phyloP scores from a whole-genome alignment of 345 rosid species.

The Sonneratia alba region DNA sequence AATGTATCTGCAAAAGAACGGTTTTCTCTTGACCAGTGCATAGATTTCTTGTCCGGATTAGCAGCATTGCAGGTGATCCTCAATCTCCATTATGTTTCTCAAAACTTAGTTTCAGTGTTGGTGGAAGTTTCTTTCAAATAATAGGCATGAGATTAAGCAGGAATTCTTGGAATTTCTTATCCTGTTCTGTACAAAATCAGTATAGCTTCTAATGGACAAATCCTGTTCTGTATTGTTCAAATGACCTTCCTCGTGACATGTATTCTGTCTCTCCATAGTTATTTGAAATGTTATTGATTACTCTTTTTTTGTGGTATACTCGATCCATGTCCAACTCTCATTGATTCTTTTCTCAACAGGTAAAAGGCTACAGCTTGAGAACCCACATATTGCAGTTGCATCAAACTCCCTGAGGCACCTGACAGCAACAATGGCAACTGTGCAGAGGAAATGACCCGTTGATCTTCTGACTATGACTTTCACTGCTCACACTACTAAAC shows the following conservation, averaged over 20 bases:
- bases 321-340: background rate
- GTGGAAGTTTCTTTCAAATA: background rate
- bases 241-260: too few species aligned
- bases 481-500: background rate
- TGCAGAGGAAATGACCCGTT: constrained; percentile 46
- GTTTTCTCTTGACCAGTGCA: constrained; percentile 57
- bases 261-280: background rate
- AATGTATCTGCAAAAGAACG: constrained; percentile 58
- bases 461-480: constrained; percentile 50
- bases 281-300: background rate
- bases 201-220: too few species aligned
- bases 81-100: background rate
- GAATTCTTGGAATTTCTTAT: too few species aligned
- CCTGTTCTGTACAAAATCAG: too few species aligned
- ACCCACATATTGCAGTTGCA: constrained; percentile 72
- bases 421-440: constrained; percentile 4
- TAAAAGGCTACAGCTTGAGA: constrained; percentile 77
- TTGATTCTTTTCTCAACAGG: constrained; percentile 29
- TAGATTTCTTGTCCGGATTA: constrained; percentile 51
- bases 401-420: constrained; percentile 21
- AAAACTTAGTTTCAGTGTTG: background rate
- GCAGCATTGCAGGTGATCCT: constrained; percentile 69
- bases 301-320: too few species aligned
- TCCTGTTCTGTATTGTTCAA: too few species aligned
- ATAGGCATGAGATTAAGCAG: too few species aligned